Conservation (phyloP, 345 rosid genomes). For the Raphanus sativus region DNA sequence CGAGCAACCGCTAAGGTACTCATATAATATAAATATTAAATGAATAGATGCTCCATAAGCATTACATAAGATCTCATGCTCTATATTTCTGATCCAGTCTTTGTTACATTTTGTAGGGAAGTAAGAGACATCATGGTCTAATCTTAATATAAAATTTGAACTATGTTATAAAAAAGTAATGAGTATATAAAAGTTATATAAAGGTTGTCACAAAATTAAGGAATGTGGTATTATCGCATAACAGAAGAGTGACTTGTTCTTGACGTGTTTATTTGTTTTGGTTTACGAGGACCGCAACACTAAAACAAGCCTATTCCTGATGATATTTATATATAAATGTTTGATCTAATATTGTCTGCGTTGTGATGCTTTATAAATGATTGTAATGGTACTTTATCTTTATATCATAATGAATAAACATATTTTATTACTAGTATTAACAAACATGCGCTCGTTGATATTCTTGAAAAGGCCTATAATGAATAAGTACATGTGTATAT, state of each 20-base stretch:
- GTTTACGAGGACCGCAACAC: conserved; percentile 10
- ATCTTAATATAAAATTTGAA: background rate
- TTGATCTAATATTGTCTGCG: conserved; percentile 6
- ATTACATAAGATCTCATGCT: background rate
- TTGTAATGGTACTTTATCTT: background rate
- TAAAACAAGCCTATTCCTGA: conserved; percentile 6
- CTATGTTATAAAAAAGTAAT: background rate
- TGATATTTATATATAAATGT: background rate
- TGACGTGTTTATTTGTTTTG: conserved; percentile 12
- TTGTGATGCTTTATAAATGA: conserved; percentile 12
- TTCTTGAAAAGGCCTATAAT: background rate
- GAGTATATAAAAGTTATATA: background rate
- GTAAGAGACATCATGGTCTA: conserved; percentile 1
- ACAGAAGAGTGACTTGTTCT: conserved; percentile 20
- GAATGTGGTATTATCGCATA: background rate
- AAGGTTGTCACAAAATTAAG: conserved; percentile 4
- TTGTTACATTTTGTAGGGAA: conserved; percentile 24
- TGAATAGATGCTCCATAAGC: background rate
- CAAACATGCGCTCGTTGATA: background rate
- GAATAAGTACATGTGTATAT: background rate
- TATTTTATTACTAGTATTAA: conserved; percentile 2
- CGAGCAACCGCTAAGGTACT: conserved; percentile 2
- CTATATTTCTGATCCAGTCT: background rate
- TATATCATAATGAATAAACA: conserved; percentile 1
- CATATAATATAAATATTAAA: background rate